Evolutionary conservation across 352 stramenopile species (phyloP), one percentile per base, ranked within the genome.

Genomic region (Phytopythium mirpurense): DNA sequence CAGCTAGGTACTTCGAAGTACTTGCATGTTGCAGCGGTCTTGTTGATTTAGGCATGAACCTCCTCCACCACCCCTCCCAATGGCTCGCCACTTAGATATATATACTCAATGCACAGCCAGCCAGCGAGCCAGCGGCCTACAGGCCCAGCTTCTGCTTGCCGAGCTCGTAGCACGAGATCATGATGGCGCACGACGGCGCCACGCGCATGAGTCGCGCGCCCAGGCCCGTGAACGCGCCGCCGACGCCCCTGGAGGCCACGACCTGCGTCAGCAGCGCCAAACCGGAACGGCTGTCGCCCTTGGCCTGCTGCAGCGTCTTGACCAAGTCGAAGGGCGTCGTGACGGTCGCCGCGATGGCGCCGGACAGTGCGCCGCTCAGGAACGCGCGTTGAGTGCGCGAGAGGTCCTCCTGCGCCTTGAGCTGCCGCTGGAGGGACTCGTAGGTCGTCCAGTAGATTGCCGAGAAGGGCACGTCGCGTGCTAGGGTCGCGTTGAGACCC

Each of bases 271-370:
- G 63, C 27, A 89, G 56, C 27, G 55, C 21, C 19, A 59, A 49
- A 3, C 70, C 74, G 3, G 75, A 81, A 12, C 63, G 56, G 7
- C 70, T 56, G n/a, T 64, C 62, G 42, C 63, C 61, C 48, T 79
- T 51, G 16, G 54, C 82, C 58, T 96, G 86, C 56, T 90, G 74
- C 24, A 96, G 69, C 29, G 95, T 98, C 69, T 98, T 98, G 41
- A 98, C 83, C 41, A 98, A 90, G 68, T 98, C 96, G 54, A 98
- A 97, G 2, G 96, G 95, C 7, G 93, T 98, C 34, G 95, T 98
- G 23, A 91, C 59, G 10, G 80, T 86, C 6, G 94, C 86, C 7
- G 96, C 92, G 31, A 98, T 68, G 1, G 84, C 70, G 35, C 95
- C 93, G 1, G 91, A 89, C 2, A 83, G 57, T 10, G 88, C 82